Evolutionary conservation across 495 filamentous ascomycete species (phyloP).

Genomic region (Bacidia gigantensis): DNA sequence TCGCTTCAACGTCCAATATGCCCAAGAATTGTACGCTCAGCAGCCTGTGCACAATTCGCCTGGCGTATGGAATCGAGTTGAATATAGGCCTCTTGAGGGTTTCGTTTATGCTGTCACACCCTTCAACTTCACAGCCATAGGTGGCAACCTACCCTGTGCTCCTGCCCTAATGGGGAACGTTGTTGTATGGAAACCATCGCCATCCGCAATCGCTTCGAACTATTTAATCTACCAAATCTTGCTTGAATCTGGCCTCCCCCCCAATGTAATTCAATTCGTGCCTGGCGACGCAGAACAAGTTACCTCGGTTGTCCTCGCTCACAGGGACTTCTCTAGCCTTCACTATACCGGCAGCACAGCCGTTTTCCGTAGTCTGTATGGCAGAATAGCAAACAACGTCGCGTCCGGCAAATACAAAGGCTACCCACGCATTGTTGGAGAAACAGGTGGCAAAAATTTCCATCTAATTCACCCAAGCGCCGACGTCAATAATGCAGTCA

Average conservation of each 20-base stretch:
- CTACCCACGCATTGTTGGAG: slow-evolving; percentile 72
- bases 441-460: slow-evolving; percentile 90
- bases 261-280: slow-evolving; percentile 71
- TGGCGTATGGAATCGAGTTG: slow-evolving; percentile 67
- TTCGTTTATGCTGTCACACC: slow-evolving; percentile 79
- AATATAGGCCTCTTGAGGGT: slow-evolving; percentile 73
- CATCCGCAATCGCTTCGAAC: slow-evolving; percentile 60
- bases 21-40: slow-evolving; percentile 72
- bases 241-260: slow-evolving; percentile 73
- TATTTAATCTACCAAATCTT: slow-evolving; percentile 68
- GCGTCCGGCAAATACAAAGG: slow-evolving; percentile 53
- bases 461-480: slow-evolving; percentile 66
- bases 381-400: slow-evolving; percentile 53
- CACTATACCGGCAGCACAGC: slow-evolving; percentile 73
- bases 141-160: slow-evolving; percentile 57
- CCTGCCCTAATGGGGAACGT: slow-evolving; percentile 77
- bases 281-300: slow-evolving; percentile 64
- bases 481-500: slow-evolving; percentile 59
- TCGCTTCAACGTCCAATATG: slow-evolving; percentile 72
- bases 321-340: slow-evolving; percentile 59
- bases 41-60: slow-evolving; percentile 66
- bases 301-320: slow-evolving; percentile 51
- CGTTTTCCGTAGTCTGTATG: slow-evolving; percentile 66
- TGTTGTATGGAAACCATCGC: slow-evolving; percentile 80
- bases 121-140: slow-evolving; percentile 85